These are phyloP conservation scores for Pyrus communis DNA, from an alignment of 306 rosid genomes.

Conservation along the genomic window DNA sequence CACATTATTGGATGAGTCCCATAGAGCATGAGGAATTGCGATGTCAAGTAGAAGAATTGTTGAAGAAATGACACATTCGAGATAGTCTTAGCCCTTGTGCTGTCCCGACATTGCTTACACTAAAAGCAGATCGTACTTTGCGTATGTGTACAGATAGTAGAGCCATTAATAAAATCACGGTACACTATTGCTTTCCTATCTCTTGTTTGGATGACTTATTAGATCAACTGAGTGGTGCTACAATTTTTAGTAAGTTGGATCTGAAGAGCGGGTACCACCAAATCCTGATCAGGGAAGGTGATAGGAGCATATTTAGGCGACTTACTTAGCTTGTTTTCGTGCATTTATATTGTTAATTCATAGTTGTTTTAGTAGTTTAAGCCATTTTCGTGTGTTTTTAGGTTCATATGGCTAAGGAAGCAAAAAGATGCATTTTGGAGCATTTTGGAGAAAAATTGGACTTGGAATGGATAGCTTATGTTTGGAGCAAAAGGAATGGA, in stretches of 20 bases:
- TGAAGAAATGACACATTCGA: background rate
- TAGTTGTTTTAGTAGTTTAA: no score
- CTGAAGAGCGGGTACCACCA: background rate
- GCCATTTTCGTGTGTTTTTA: no score
- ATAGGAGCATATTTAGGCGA: no score
- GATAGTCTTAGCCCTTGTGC: slow-evolving; percentile 3
- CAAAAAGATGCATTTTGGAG: no score
- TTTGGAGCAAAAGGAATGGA: no score
- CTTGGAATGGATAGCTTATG: no score
- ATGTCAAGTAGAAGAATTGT: background rate
- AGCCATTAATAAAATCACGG: slow-evolving; percentile 2
- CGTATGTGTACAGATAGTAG: background rate
- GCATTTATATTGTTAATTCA: no score
- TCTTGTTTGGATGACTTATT: slow-evolving; percentile 4
- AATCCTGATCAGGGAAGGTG: background rate
- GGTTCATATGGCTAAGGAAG: no score
- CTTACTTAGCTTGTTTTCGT: no score
- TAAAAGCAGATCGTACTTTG: background rate
- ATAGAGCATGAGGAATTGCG: background rate
- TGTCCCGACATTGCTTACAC: background rate
- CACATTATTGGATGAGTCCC: background rate
- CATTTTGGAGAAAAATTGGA: no score
- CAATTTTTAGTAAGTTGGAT: background rate
- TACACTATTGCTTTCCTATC: background rate
- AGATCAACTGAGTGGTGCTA: background rate